Conservation (phyloP, 768 basidiomycete genomes). For the Exsudoporus frostii region DNA sequence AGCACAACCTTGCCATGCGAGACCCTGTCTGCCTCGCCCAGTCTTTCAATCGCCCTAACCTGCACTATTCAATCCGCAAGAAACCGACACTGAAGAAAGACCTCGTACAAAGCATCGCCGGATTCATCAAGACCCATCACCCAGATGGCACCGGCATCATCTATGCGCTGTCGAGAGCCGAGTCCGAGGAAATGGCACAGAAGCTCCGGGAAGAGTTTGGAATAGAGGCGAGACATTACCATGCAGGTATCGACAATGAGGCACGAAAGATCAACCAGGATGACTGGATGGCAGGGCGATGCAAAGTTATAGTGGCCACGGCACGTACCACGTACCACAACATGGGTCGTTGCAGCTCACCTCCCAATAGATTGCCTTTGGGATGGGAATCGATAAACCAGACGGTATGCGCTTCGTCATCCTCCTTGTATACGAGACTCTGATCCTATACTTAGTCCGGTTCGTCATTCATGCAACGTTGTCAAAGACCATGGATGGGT, state of each 20-base stretch:
- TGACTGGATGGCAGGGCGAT: constrained; percentile 70
- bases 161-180: constrained; percentile 69
- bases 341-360: background rate
- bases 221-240: constrained; percentile 75
- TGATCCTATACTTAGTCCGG: constrained; percentile 54
- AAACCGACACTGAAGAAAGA: constrained; percentile 44
- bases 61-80: constrained; percentile 65
- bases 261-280: constrained; percentile 63
- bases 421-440: background rate
- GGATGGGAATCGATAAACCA: constrained; percentile 94
- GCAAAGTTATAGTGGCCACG: constrained; percentile 89
- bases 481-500: constrained; percentile 85
- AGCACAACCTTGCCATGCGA: constrained; percentile 59
- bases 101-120: constrained; percentile 58
- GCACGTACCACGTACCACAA: constrained; percentile 40
- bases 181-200: constrained; percentile 79
- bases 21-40: constrained; percentile 60
- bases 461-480: constrained; percentile 88
- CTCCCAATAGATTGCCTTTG: constrained; percentile 76
- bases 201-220: constrained; percentile 55
- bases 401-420: constrained; percentile 47
- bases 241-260: constrained; percentile 66
- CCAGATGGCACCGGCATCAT: constrained; percentile 72
- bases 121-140: constrained; percentile 62
- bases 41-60: constrained; percentile 93